Base-by-base conservation (phyloP, 169 alveolate species). In the Amoebophrya sp. region DNA sequence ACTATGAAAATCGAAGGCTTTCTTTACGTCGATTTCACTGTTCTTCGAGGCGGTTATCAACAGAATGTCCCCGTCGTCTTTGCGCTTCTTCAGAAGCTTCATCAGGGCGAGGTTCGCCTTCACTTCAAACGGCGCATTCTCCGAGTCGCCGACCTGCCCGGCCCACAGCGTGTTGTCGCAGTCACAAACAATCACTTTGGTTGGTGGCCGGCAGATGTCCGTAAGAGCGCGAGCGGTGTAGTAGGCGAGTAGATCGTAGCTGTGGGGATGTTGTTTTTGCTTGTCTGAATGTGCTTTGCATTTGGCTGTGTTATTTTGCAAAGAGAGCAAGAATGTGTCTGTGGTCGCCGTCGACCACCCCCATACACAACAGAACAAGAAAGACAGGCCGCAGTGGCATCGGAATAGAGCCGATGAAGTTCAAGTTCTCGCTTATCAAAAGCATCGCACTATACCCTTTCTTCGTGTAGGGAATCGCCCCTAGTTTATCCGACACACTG, bases 101-200 rank as follows among this genome's bases (percentile, higher is more conserved):
- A 66, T 66, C 83, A 66, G 83, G 10, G 83, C 35, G 83, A 66
- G 83, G 35, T 66, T 66, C 39, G 38, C 35, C 10, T 12, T n/a
- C 39, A 66, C 12, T 66, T 66, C 83, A 0, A 7, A 7, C 32
- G 12, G 32, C 12, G 83, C 83, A 1, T 2, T 25, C 18, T 66
- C 83, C 35, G 83, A 66, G 83, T 66, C 83, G 29, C 83, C 83
- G 83, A 25, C 83, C 35, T 66, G 83, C 10, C 83, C 83, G 7
- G 12, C 35, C 83, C 83, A 66, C 39, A 66, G 83, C 29, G 83
- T 66, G 83, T 66, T 66, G 83, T 66, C 83, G 83, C 83, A 66
- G 35, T 66, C 83, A n/a, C 12, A 7, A 3, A 66, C 83, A 25
- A 66, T n/a, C 39, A 66, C 83, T 66, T 66, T 66, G 32, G 32